Percentiles rank a stretch among this genome's conserved stretches.
phyloP scores from a whole-genome alignment of 2,329 filamentous ascomycete genomes.

The Metarhizium humberi region DNA sequence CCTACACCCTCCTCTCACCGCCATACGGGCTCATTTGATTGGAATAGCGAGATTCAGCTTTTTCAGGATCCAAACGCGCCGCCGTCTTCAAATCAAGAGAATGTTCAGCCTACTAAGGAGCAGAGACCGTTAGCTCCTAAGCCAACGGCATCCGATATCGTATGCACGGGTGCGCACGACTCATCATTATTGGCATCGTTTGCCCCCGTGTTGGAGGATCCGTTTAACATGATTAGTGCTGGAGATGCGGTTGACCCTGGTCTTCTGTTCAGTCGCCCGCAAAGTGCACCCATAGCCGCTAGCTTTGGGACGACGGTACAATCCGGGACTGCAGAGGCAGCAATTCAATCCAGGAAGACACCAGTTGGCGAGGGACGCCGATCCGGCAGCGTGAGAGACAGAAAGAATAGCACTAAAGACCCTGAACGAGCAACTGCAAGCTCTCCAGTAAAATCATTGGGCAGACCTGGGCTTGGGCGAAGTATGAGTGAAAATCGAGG shows the following conservation, averaged over 20 bases:
- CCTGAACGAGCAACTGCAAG: constrained; percentile 31
- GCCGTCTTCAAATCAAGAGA: constrained; percentile 25
- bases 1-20: constrained; percentile 28
- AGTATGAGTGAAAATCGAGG: constrained; percentile 46
- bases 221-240: constrained; percentile 38
- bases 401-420: constrained; percentile 28
- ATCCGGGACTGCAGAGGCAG: constrained; percentile 18
- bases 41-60: constrained; percentile 45
- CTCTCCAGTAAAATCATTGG: constrained; percentile 43
- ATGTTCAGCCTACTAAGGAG: constrained; percentile 27
- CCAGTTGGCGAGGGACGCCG: constrained; percentile 27
- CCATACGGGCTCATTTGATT: constrained; percentile 44
- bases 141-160: constrained; percentile 25
- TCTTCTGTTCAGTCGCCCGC: constrained; percentile 45
- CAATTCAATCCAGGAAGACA: constrained; percentile 16
- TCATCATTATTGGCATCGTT: constrained; percentile 30
- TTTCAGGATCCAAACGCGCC: constrained; percentile 38
- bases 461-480: constrained; percentile 40
- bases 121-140: constrained; percentile 43
- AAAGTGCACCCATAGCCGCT: constrained; percentile 36
- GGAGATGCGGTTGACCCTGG: constrained; percentile 49
- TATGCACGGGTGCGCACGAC: constrained; percentile 10
- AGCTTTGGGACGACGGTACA: constrained; percentile 22
- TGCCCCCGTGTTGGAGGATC: constrained; percentile 32
- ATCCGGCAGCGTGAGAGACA: constrained; percentile 35